Conservation (phyloP, 345 rosid species). For the Diplotaxis tenuifolia region DNA sequence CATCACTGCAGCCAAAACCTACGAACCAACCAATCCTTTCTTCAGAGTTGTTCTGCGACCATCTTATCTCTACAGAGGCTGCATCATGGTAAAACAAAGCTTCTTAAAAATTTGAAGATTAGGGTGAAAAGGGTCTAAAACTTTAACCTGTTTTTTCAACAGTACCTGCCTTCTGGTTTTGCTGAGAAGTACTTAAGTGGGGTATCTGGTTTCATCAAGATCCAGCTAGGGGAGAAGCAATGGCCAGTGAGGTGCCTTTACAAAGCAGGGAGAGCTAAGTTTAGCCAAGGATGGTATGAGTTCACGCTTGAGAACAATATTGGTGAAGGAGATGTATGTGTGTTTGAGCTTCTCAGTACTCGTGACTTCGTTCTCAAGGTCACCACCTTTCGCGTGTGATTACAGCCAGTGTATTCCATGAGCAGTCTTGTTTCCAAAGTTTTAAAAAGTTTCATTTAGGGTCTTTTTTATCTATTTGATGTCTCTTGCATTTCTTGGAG, state of each 20-base stretch:
- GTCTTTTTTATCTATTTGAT: neutral
- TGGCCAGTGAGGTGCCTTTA: constrained; percentile 89
- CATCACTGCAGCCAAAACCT: constrained; percentile 63
- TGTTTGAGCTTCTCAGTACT: constrained; percentile 67
- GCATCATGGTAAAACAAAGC: constrained; percentile 64
- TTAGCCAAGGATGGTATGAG: constrained; percentile 89
- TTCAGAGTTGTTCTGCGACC: constrained; percentile 85
- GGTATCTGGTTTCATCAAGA: constrained; percentile 76
- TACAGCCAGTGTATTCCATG: neutral
- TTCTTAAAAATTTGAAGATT: neutral
- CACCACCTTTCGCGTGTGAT: constrained; percentile 52
- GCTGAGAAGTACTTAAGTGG: constrained; percentile 79
- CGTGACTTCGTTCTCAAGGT: constrained; percentile 77
- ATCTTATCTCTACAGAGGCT: constrained; percentile 72
- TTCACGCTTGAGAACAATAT: constrained; percentile 71
- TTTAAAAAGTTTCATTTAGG: constrained; percentile 18
- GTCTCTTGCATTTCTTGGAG: neutral
- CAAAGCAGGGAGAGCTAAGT: constrained; percentile 79
- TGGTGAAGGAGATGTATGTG: constrained; percentile 88
- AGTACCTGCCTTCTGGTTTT: constrained; percentile 82
- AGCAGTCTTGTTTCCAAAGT: neutral
- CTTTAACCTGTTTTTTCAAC: constrained; percentile 15
- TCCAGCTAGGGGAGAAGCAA: constrained; percentile 65
- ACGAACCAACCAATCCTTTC: constrained; percentile 67
- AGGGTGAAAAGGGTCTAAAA: neutral